Conservation (phyloP, 441 rosid genomes). For the Arabidopsis lyrata region DNA sequence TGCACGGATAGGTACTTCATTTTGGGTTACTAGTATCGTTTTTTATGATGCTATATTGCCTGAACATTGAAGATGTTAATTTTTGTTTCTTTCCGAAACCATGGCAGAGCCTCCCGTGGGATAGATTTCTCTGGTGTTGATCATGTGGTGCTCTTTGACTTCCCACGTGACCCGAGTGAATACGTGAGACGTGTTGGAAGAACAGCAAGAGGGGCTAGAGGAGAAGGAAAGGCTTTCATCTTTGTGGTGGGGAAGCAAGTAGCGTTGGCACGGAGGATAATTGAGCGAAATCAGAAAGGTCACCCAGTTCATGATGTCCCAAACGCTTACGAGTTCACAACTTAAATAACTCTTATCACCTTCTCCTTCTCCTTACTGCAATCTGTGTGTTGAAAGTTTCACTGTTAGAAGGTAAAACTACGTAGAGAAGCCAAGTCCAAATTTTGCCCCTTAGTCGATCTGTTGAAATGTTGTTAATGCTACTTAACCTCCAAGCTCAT, state of each 20-base stretch:
- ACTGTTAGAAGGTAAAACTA: not conserved
- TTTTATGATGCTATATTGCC: slow-evolving; percentile 19
- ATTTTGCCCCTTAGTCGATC: not conserved
- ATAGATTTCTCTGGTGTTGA: slow-evolving; percentile 85
- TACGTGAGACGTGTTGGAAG: slow-evolving; percentile 95
- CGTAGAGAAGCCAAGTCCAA: not conserved
- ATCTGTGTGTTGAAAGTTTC: not conserved
- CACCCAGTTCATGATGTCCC: slow-evolving; percentile 95
- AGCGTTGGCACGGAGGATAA: slow-evolving; percentile 65
- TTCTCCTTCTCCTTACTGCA: not conserved
- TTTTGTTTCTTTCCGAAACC: slow-evolving; percentile 7
- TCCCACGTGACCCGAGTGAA: slow-evolving; percentile 94
- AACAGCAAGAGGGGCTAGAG: slow-evolving; percentile 93
- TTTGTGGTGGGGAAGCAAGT: slow-evolving; percentile 97
- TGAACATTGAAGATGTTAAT: not conserved
- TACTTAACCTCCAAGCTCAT: not conserved
- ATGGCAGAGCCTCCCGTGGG: slow-evolving; percentile 90
- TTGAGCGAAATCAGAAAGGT: slow-evolving; percentile 82
- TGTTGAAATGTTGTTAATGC: not conserved
- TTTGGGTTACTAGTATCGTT: not conserved
- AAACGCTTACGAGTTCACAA: slow-evolving; percentile 62
- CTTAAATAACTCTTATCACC: slow-evolving; percentile 18
- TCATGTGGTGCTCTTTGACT: slow-evolving; percentile 90
- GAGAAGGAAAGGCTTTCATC: slow-evolving; percentile 80
- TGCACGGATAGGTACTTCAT: slow-evolving; percentile 81